A percentile compares a stretch with the other conserved stretches of the same genome.
phyloP scores from a whole-genome alignment of 306 rosid species.

The Cicer chorassanicum region DNA sequence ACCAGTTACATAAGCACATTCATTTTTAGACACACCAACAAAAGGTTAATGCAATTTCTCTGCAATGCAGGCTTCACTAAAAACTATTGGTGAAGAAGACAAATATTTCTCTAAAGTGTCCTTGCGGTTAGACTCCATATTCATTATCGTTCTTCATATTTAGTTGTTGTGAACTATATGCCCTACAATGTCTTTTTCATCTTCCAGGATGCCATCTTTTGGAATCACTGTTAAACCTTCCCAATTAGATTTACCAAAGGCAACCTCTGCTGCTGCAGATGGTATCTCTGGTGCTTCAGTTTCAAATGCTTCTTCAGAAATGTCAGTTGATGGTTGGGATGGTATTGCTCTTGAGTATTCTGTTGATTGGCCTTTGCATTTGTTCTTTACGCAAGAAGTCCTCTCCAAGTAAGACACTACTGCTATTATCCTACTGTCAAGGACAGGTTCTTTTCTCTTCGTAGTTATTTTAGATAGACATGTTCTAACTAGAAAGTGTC shows the following conservation, averaged over 20 bases:
- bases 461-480: neutral
- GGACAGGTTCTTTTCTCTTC: slow-evolving; percentile 44
- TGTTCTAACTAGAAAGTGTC: too few relatives aligned
- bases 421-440: slow-evolving; percentile 32
- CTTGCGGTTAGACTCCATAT: slow-evolving; percentile 63
- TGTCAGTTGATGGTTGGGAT: slow-evolving; percentile 92
- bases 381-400: slow-evolving; percentile 94
- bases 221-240: slow-evolving; percentile 83
- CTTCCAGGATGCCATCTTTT: slow-evolving; percentile 86
- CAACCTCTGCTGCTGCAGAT: slow-evolving; percentile 57
- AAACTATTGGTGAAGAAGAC: slow-evolving; percentile 92
- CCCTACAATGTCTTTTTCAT: slow-evolving; percentile 38
- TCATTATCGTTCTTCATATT: slow-evolving; percentile 32
- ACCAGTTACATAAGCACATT: slow-evolving; percentile 35
- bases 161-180: slow-evolving; percentile 35
- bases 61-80: slow-evolving; percentile 82
- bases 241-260: slow-evolving; percentile 61
- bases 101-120: slow-evolving; percentile 87
- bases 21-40: slow-evolving; percentile 29
- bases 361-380: slow-evolving; percentile 96
- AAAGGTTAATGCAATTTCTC: slow-evolving; percentile 41
- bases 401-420: slow-evolving; percentile 80
- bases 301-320: slow-evolving; percentile 67
- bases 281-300: slow-evolving; percentile 56
- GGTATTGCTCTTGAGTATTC: slow-evolving; percentile 92